phyloP scores from a whole-genome alignment of 108 stramenopile genomes.

The Nitzschia palea region DNA sequence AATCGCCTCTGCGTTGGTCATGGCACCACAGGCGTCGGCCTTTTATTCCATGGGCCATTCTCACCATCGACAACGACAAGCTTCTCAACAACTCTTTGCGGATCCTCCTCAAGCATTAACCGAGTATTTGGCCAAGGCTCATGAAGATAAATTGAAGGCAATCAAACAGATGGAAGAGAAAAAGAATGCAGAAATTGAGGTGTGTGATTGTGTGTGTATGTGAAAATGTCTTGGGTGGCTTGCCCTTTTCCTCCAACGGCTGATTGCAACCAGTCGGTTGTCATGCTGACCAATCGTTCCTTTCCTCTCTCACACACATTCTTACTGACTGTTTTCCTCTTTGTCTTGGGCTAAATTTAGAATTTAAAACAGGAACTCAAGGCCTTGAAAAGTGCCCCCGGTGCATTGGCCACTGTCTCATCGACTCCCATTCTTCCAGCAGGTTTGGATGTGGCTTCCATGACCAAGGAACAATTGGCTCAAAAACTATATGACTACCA shows the following conservation, averaged over 20 bases:
- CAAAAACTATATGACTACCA: conserved; percentile 59
- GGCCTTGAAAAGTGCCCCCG: conserved; percentile 34
- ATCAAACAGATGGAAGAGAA: conserved; percentile 59
- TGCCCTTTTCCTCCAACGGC: too few relatives aligned
- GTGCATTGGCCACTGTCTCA: conserved; percentile 16
- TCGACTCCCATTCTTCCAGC: conserved; percentile 17
- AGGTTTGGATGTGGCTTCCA: conserved; percentile 7
- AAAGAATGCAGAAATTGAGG: conserved; percentile 74
- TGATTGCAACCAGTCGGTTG: too few relatives aligned
- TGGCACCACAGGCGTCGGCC: not conserved
- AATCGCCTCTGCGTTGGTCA: not conserved
- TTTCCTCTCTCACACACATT: too few relatives aligned
- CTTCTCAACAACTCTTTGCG: not conserved
- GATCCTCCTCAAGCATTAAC: conserved; percentile 40
- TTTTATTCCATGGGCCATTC: not conserved
- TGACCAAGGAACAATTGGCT: conserved; percentile 40
- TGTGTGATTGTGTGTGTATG: conserved; percentile 23
- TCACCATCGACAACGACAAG: not conserved
- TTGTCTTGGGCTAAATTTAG: conserved; percentile 19
- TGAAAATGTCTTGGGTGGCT: not conserved
- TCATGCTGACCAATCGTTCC: too few relatives aligned
- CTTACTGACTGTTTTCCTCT: not conserved
- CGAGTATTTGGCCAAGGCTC: conserved; percentile 81
- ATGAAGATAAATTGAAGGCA: conserved; percentile 77
- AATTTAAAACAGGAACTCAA: conserved; percentile 54